A percentile compares a stretch with the other conserved stretches of the same genome.
Evolutionary conservation across 106 monocot genomes (phyloP).

Genomic region (Alisma plantagoaquatica): DNA sequence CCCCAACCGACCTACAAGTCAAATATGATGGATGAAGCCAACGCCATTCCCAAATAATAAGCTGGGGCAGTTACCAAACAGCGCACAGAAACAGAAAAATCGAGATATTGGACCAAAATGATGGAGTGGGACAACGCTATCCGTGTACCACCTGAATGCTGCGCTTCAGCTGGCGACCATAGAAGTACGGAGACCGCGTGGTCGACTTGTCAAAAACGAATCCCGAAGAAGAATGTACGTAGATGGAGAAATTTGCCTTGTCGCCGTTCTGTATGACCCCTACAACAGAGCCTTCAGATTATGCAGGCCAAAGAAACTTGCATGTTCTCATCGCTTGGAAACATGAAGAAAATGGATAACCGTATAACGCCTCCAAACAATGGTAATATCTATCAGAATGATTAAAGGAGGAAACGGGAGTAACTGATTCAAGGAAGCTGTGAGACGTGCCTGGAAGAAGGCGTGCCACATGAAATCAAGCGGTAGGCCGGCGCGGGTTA

Average conservation of each 20-base stretch:
- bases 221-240: constrained; percentile 68
- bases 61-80: too few relatives aligned
- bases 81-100: too few relatives aligned
- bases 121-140: too few relatives aligned
- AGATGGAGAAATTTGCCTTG: constrained; percentile 46
- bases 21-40: neutral
- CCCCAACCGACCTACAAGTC: constrained; percentile 73
- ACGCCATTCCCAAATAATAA: too few relatives aligned
- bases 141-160: constrained; percentile 72
- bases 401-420: neutral
- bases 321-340: too few relatives aligned
- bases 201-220: constrained; percentile 52
- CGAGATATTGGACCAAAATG: too few relatives aligned
- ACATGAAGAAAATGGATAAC: too few relatives aligned
- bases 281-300: too few relatives aligned
- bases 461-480: constrained; percentile 83
- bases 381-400: too few relatives aligned
- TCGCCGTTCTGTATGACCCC: constrained; percentile 47
- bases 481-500: constrained; percentile 42
- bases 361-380: too few relatives aligned
- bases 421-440: neutral
- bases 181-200: constrained; percentile 56
- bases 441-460: constrained; percentile 41
- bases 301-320: neutral
- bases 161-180: constrained; percentile 45